Percentiles rank a stretch among this genome's conserved stretches.
phyloP scores from a whole-genome alignment of 2,329 filamentous ascomycete species.

The Zymoseptoria crescenta region DNA sequence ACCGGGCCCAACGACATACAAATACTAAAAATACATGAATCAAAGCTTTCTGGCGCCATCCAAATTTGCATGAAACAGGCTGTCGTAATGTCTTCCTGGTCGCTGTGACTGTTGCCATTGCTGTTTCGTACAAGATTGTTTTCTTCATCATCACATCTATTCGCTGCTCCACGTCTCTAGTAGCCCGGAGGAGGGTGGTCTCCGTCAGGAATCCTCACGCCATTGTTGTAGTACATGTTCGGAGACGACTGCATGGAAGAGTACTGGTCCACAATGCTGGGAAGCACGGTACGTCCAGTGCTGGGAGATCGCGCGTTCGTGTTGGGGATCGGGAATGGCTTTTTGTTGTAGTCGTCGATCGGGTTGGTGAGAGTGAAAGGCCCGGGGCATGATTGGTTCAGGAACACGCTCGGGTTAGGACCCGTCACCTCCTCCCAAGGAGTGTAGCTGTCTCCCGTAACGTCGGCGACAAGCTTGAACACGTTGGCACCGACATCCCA shows the following conservation, averaged over 20 bases:
- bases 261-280: conserved; percentile 23
- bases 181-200: conserved; percentile 28
- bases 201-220: conserved; percentile 28
- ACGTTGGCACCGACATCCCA: conserved; percentile 43
- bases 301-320: conserved; percentile 19
- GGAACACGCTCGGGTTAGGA: conserved; percentile 20
- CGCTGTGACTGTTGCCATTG: neutral
- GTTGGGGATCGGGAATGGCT: conserved; percentile 26
- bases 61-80: neutral
- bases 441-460: conserved; percentile 29
- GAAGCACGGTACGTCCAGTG: conserved; percentile 25
- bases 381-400: conserved; percentile 16
- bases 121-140: neutral
- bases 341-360: neutral
- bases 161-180: neutral
- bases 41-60: neutral
- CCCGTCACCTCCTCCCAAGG: conserved; percentile 22
- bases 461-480: conserved; percentile 31
- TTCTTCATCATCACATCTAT: neutral
- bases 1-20: neutral
- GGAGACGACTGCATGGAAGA: conserved; percentile 2
- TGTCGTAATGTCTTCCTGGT: neutral
- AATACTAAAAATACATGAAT: neutral
- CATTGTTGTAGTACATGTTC: conserved; percentile 25
- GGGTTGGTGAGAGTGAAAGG: neutral